Conservation (phyloP, 352 stramenopile species). For the Globisporangium polare region DNA sequence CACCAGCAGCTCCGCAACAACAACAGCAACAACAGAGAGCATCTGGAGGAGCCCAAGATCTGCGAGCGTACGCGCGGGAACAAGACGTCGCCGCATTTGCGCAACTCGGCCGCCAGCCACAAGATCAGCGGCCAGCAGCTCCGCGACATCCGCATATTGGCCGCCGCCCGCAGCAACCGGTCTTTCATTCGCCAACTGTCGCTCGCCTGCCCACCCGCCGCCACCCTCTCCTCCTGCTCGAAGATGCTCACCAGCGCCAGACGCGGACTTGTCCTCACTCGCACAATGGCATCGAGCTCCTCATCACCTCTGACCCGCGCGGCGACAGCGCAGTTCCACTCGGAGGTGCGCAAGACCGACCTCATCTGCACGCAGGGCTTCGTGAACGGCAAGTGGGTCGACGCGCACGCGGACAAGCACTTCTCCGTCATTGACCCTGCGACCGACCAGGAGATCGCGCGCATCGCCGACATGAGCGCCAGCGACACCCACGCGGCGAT, state of each 20-base stretch:
- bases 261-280: constrained; percentile 7
- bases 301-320: constrained; percentile 7
- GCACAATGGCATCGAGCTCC: constrained; percentile 4
- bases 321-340: constrained; percentile 30
- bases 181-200: constrained; percentile 26
- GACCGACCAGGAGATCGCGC: constrained; percentile 66
- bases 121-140: neutral
- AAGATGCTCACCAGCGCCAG: constrained; percentile 12
- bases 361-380: constrained; percentile 74
- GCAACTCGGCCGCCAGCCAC: neutral
- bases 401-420: constrained; percentile 45
- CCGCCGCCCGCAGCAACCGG: neutral
- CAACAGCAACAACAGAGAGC: no score
- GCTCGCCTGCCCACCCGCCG: constrained; percentile 3
- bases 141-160: neutral
- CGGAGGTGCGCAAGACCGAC: constrained; percentile 52
- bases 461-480: constrained; percentile 65
- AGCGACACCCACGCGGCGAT: constrained; percentile 75
- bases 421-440: constrained; percentile 75
- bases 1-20: neutral
- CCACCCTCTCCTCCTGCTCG: neutral
- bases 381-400: constrained; percentile 76
- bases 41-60: neutral
- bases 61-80: constrained; percentile 9
- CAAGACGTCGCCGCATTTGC: neutral